Conservation (phyloP, 169 alveolate genomes). For the Plasmodium inui region DNA sequence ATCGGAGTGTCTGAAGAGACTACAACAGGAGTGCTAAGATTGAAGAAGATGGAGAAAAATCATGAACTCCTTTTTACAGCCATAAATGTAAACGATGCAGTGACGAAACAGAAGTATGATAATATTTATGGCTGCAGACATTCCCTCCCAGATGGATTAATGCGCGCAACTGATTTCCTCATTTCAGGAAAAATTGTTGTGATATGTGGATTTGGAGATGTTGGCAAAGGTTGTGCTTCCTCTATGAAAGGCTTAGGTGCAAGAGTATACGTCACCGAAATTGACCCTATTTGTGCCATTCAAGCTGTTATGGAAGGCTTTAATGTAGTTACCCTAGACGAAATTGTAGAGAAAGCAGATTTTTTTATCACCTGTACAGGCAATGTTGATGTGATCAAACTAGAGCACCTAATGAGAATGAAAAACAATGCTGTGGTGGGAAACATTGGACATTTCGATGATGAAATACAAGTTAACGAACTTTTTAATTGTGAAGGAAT, state of each 20-base stretch:
- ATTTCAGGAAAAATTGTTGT: constrained; percentile 97
- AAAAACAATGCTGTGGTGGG: constrained; percentile 97
- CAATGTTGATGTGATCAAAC: constrained; percentile 94
- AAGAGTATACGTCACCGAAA: constrained; percentile 96
- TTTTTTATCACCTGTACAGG: constrained; percentile 97
- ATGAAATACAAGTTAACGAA: constrained; percentile 96
- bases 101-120: constrained; percentile 98
- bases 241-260: constrained; percentile 98
- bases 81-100: constrained; percentile 97
- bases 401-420: constrained; percentile 96
- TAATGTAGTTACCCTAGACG: constrained; percentile 93
- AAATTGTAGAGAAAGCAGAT: constrained; percentile 94
- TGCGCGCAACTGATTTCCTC: constrained; percentile 98
- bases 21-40: constrained; percentile 98
- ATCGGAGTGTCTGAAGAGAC: constrained; percentile 99
- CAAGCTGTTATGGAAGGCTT: constrained; percentile 98
- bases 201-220: constrained; percentile 98
- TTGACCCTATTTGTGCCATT: constrained; percentile 99
- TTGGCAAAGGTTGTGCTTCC: constrained; percentile 98
- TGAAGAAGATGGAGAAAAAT: constrained; percentile 90
- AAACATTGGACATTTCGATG: constrained; percentile 98
- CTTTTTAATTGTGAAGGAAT: constrained; percentile 92
- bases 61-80: constrained; percentile 95
- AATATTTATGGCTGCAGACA: constrained; percentile 99
- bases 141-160: constrained; percentile 97